Conservation (phyloP, 1,284 basidiomycete genomes). For the Heterobasidion parviporum region DNA sequence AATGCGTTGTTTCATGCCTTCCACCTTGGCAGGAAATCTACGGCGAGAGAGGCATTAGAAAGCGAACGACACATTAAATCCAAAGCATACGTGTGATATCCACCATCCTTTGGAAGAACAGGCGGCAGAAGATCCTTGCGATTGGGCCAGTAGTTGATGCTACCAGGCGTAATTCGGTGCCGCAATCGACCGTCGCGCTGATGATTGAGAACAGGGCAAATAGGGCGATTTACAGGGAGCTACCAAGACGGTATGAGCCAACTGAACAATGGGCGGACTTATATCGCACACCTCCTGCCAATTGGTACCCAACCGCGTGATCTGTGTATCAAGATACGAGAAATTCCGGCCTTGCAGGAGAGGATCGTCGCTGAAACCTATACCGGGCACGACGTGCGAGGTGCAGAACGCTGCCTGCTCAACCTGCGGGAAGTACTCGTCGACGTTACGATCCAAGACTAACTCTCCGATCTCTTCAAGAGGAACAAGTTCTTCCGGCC, state of each 20-base stretch:
- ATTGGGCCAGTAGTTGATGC: constrained; percentile 72
- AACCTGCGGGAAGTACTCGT: constrained; percentile 77
- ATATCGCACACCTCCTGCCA: constrained; percentile 48
- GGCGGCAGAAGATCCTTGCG: constrained; percentile 49
- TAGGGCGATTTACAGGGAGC: constrained; percentile 76
- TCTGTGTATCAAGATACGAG: constrained; percentile 77
- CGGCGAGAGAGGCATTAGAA: not conserved
- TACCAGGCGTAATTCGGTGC: constrained; percentile 51
- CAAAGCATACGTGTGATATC: constrained; percentile 45
- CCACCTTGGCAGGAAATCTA: constrained; percentile 41
- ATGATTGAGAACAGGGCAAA: constrained; percentile 74
- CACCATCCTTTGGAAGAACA: constrained; percentile 40
- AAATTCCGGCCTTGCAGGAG: constrained; percentile 81
- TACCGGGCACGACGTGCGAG: constrained; percentile 72
- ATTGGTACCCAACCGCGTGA: constrained; percentile 67
- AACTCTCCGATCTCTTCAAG: constrained; percentile 71
- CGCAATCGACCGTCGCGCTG: constrained; percentile 60
- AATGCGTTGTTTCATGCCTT: constrained; percentile 61
- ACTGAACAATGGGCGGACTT: not conserved
- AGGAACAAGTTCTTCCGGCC: constrained; percentile 74
- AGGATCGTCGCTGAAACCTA: constrained; percentile 74
- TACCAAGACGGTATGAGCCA: constrained; percentile 13
- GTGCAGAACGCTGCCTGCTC: constrained; percentile 85
- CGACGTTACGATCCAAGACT: constrained; percentile 49
- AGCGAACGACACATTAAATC: not conserved